Base-by-base conservation (phyloP, 805 yeast species). In the Metschnikowia reukaufii region DNA sequence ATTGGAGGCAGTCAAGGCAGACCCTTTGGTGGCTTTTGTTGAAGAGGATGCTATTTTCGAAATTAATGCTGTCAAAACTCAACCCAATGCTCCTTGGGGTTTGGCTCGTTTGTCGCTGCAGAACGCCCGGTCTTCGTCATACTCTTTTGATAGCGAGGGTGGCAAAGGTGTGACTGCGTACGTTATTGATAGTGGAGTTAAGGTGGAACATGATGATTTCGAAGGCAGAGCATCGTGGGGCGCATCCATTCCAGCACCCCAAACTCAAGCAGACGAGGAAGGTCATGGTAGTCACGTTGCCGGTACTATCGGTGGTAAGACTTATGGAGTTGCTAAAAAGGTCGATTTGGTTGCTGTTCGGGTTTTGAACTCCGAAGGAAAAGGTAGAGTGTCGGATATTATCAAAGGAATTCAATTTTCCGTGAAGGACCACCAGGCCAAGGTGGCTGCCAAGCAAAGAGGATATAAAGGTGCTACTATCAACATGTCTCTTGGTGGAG, bases 241-340 rank as follows among this genome's bases (percentile, higher is more conserved):
- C 57, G 76, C 82, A 40, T 87, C 94, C 4, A 31, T 44, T 39
- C 50, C 46, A 75, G 87, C 54, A 95, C 94, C 54, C 57, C 66
- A 41, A 84, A 83, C 58, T 47, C 88, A 83, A 56, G 60, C 74
- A 37, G 96, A 90, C 64, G 92, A 88, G 45, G 86, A 87, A 60
- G 97, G 96, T 42, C 97, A 90, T 69, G 97, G 97, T 61, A 88
- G 96, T 37, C 97, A 91, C 62, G 88, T 95, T 72, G 96, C 97
- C 15, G 97, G 96, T 69, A 88, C 94, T 30, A 87, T 90, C 58
- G 96, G 84, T 41, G 86, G 94, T 18, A 73, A 74, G 50, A 72
- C 80, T 45, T 88, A 83, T 55, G 96, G 96, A 71, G 88, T 88
- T 45, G 91, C 96, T 47, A 88, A 89, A 67, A 74, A 79, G 44